Evolutionary conservation across 1,139 yeast genomes (phyloP).

Genomic region (Insectozyma bohioensis): DNA sequence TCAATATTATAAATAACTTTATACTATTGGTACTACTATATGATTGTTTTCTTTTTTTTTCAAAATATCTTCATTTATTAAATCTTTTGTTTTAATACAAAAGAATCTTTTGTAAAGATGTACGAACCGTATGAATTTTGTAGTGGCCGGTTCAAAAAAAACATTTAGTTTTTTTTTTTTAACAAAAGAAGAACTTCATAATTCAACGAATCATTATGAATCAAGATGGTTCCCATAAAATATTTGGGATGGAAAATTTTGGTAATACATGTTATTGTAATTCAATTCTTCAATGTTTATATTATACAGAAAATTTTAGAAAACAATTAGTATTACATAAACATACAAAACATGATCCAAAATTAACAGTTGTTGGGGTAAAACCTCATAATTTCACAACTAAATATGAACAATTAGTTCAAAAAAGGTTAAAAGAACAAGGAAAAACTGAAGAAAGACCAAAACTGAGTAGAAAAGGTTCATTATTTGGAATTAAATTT

Average conservation of each 20-base stretch:
- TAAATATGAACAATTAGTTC: conserved; percentile 43
- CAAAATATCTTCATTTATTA: too few relatives aligned
- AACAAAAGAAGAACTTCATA: too few relatives aligned
- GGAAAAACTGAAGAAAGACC: conserved; percentile 27
- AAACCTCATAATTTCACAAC: conserved; percentile 47
- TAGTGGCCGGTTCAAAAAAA: too few relatives aligned
- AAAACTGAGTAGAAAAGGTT: conserved; percentile 34
- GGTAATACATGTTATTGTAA: conserved; percentile 96
- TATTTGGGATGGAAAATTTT: conserved; percentile 93
- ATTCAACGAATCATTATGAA: too few relatives aligned
- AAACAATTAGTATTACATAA: conserved; percentile 45
- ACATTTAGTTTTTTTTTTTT: too few relatives aligned
- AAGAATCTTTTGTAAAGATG: too few relatives aligned
- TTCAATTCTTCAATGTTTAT: conserved; percentile 85
- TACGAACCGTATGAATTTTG: too few relatives aligned
- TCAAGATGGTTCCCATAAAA: conserved; percentile 69
- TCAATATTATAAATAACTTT: too few relatives aligned
- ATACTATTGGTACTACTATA: too few relatives aligned
- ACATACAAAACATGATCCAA: conserved; percentile 35
- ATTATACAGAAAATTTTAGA: conserved; percentile 70
- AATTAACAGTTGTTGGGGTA: conserved; percentile 40
- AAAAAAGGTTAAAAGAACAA: conserved; percentile 40
- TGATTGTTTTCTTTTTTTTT: too few relatives aligned
- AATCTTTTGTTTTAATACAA: too few relatives aligned
- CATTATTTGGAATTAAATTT: conserved; percentile 44